phyloP scores from a whole-genome alignment of 805 yeast species.

The Ogataea trehalophila region DNA sequence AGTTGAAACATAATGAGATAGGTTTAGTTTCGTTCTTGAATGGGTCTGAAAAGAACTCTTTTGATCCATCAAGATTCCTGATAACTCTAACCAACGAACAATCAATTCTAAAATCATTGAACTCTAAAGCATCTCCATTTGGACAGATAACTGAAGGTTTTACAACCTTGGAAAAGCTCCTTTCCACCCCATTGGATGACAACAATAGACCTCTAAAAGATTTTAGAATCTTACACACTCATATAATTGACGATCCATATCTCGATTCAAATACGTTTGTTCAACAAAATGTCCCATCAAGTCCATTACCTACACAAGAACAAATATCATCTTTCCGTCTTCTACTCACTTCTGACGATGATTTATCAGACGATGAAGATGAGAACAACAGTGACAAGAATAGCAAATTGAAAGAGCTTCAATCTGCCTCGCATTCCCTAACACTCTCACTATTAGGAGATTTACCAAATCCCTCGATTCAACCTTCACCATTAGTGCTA shows the following conservation, averaged over 20 bases:
- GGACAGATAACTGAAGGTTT: slow-evolving; percentile 52
- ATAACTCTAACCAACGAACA: slow-evolving; percentile 33
- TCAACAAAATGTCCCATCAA: slow-evolving; percentile 13
- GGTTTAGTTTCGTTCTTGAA: slow-evolving; percentile 33
- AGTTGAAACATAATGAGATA: slow-evolving; percentile 20
- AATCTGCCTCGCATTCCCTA: slow-evolving; percentile 49
- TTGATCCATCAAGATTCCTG: slow-evolving; percentile 32
- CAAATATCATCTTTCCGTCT: slow-evolving; percentile 30
- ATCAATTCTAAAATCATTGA: slow-evolving; percentile 20
- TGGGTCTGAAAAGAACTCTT: slow-evolving; percentile 2
- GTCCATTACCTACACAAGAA: slow-evolving; percentile 34
- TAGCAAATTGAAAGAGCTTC: slow-evolving; percentile 16
- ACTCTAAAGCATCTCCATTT: slow-evolving; percentile 31
- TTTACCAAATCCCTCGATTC: slow-evolving; percentile 49
- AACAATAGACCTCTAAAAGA: slow-evolving; percentile 40
- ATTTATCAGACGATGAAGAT: slow-evolving; percentile 17
- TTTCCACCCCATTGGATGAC: slow-evolving; percentile 35
- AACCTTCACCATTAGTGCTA: slow-evolving; percentile 57
- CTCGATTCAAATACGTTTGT: slow-evolving; percentile 27
- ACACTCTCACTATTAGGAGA: slow-evolving; percentile 64
- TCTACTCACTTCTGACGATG: slow-evolving; percentile 19
- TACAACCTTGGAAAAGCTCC: slow-evolving; percentile 40
- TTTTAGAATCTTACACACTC: slow-evolving; percentile 46
- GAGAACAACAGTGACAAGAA: slow-evolving; percentile 9
- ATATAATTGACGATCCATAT: slow-evolving; percentile 52